Evolutionary conservation across 2,329 filamentous ascomycete genomes (phyloP), one percentile per base, ranked within the genome.

Genomic region (Aspergillus quadrilineatus): DNA sequence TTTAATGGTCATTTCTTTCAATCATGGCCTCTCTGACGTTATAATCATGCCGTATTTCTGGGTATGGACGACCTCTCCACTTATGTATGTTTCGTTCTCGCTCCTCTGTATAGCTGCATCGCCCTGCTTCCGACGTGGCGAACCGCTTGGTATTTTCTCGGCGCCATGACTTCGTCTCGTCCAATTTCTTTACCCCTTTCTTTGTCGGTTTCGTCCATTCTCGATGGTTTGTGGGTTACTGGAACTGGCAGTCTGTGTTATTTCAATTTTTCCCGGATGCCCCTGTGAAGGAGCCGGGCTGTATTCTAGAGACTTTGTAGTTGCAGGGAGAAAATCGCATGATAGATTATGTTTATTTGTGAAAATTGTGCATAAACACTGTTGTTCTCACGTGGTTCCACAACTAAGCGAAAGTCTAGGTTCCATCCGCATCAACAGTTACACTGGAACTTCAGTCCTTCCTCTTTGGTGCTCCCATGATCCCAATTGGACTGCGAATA

Each of bases 21-120:
- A 36, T 46, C 53, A 46, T 55, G 50, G 56, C 49, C 49, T 50
- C 50, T 55, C 54, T 60, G 51, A 53, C 48, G 41, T 55, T 47
- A 26, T 17, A 45, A 45, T 43, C 42, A 50, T 45, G 39, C 51
- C 49, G 47, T 50, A 36, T 41, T 46, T 45, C 36, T 50, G 53
- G 45, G 51, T 46, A 45, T 58, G 56, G 42, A 53, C 60, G 56
- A 56, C 55, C 55, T 69, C 65, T 68, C 65, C 65, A 64, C 64
- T 67, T 66, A 6, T 55, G 52, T 32, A 46, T 36, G 50, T 41
- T 56, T 57, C 50, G 51, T 55, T 44, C 55, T 57, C 50, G 51
- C 53, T 55, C 56, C 59, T 61, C 56, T 67, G 68, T 67, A 68
- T 67, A 72, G 69, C 67, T 72, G 68, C 69, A 72, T 69, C 63